Evolutionary conservation across 208 protist genomes (phyloP), one percentile per base, ranked within the genome.

Genomic region (Wallacemonas collosoma): DNA sequence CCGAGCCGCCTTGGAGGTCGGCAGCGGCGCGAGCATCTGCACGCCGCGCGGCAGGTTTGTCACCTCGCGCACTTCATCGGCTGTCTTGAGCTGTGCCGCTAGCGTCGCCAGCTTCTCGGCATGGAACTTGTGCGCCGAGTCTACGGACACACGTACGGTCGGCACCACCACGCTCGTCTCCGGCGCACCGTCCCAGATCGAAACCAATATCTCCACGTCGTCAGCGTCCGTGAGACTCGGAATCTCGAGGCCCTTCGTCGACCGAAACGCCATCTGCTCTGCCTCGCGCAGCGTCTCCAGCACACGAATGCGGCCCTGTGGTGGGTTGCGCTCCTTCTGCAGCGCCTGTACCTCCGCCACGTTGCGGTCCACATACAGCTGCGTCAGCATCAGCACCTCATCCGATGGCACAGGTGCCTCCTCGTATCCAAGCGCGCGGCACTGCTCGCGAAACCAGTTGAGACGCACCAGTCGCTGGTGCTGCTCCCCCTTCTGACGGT

Each of bases 361-460:
- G 73, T 93, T 87, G 17, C 91, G 84, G 47, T 82, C 73, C 47
- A 93, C 72, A 69, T 91, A 93, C 35, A 92, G 62, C 71, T 79
- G 71, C 56, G 78, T 76, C 17, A 95, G 81, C 14, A 74, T 54
- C 66, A 63, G 54, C 38, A 83, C 61, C 45, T 79, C 79, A 47
- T 89, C 86, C 11, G 58, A 57, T 35, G 84, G 71, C 47, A 91
- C 75, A 8, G 80, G 68, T 38, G 62, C 26, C 15, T 17, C 50
- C 38, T 73, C 71, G 62, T 77, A 77, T 40, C 80, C 80, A 6
- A 93, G 82, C 6, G 84, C 73, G 4, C 83, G 51, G 63, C 85
- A 90, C 77, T 93, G 88, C 69, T 90, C 82, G 12, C 88, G 83
- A 58, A 95, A 93, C 88, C 91, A 95, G 38, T 82, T 83, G 64